Base-by-base conservation (phyloP, 441 rosid species). In the Syzygium syzygioides region DNA sequence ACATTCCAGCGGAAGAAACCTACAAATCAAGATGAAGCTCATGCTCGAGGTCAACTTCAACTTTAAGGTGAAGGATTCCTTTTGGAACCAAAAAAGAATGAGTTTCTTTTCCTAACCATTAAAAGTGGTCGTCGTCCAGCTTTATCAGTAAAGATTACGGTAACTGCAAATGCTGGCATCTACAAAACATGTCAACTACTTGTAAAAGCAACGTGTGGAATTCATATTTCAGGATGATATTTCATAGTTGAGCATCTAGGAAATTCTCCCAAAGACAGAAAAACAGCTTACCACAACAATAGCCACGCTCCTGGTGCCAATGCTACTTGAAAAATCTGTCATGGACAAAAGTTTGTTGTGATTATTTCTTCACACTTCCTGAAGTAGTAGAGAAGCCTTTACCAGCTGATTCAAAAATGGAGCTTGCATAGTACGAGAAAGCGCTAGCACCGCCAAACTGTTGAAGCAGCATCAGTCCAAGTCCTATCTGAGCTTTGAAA, bases 121-220 rank as follows among this genome's bases (percentile, higher is more conserved):
- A 94, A 91, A 89, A 95, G 97, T 30, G 95, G 97, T 71, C 95
- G 92, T 92, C 98, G 90, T 64, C 98, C 96, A 57, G 91, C 94
- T 85, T 91, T 92, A 83, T 94, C 97, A 50, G 95, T 93, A 64
- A 95, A 88, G 55, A 89, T 87, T 90, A 95, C 93, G 0, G 92
- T 92, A 3, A 93, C 83, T 79, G 92, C 93, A 6, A 91, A 91
- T 64, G 92, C 76, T 50, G 93, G 37, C 71, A 91, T 89, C 89
- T 90, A 90, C 59, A 91, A 85, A 62, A 56, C 64, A 79, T 87
- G 13, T 62, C 88, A 85, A 37, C 66, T 57, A 68, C 14, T 68
- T 34, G 18, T n/a, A 45, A 68, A 57, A 4, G 64, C 53, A 71
- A 34, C 50, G 2, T 17, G 19, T 50, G 54, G 71, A 87, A 68